phyloP scores from a whole-genome alignment of 257 asterid genomes.

The Mentha longifolia region DNA sequence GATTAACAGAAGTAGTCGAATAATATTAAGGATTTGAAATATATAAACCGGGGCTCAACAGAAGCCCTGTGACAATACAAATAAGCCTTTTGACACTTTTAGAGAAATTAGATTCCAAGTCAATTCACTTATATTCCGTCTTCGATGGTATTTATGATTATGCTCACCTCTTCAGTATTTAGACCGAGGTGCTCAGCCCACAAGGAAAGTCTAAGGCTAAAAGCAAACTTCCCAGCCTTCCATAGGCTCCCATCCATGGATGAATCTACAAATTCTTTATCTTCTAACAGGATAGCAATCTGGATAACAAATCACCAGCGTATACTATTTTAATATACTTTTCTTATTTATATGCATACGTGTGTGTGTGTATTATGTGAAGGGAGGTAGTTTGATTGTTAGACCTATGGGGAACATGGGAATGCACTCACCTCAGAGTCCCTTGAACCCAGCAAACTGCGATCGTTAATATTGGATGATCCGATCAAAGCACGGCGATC shows the following conservation, averaged over 20 bases:
- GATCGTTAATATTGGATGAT: slow-evolving; percentile 91
- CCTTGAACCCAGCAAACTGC: slow-evolving; percentile 95
- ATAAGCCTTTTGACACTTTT: neutral
- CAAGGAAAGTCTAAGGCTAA: slow-evolving; percentile 71
- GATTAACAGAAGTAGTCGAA: neutral
- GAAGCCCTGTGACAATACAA: neutral
- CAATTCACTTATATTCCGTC: slow-evolving; percentile 18
- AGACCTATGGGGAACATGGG: slow-evolving; percentile 10
- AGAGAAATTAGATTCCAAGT: slow-evolving; percentile 4
- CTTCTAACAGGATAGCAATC: slow-evolving; percentile 85
- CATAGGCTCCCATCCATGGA: slow-evolving; percentile 76
- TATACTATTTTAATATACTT: neutral
- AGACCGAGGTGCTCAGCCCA: slow-evolving; percentile 98
- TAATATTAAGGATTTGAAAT: neutral
- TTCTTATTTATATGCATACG: neutral
- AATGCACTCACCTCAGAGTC: slow-evolving; percentile 78
- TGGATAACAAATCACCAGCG: slow-evolving; percentile 39
- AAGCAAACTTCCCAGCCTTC: slow-evolving; percentile 89
- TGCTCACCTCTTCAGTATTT: slow-evolving; percentile 60
- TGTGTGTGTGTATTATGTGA: no score
- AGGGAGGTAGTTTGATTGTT: neutral
- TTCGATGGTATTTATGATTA: slow-evolving; percentile 4
- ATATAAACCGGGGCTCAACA: neutral
- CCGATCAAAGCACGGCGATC: slow-evolving; percentile 81
- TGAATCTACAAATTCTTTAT: slow-evolving; percentile 78